phyloP scores from a whole-genome alignment of 352 stramenopile genomes.

The Phytophthora fragariaefolia region DNA sequence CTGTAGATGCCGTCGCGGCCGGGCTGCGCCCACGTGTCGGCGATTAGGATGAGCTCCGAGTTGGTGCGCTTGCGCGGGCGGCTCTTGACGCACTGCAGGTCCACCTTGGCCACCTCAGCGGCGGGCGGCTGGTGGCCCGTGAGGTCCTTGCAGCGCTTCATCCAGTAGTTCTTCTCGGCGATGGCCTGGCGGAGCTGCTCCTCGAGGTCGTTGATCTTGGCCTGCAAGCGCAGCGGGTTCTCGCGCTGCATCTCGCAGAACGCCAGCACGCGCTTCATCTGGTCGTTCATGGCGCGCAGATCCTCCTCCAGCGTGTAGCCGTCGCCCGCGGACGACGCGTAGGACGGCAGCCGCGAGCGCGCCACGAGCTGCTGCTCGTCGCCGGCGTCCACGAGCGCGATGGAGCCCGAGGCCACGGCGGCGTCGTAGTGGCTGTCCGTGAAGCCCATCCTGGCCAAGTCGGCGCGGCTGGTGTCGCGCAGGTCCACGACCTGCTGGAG shows the following conservation, averaged over 20 bases:
- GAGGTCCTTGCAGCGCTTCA: constrained; percentile 85
- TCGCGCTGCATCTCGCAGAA: constrained; percentile 81
- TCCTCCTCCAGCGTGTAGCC: constrained; percentile 76
- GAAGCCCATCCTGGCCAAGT: constrained; percentile 36
- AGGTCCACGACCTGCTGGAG: constrained; percentile 32
- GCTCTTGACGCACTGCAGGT: constrained; percentile 60
- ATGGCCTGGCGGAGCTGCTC: constrained; percentile 79
- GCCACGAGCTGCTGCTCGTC: constrained; percentile 26
- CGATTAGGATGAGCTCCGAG: constrained; percentile 85
- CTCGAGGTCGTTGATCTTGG: constrained; percentile 82
- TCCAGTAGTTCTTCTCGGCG: constrained; percentile 91
- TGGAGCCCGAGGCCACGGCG: constrained; percentile 27
- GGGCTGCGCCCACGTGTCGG: constrained; percentile 76
- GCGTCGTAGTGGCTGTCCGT: constrained; percentile 30
- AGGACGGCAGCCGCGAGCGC: constrained; percentile 45
- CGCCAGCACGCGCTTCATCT: constrained; percentile 82
- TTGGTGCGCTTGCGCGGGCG: constrained; percentile 74
- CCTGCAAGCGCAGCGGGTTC: constrained; percentile 74
- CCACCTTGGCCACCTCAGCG: constrained; percentile 35
- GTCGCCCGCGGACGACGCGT: constrained; percentile 46
- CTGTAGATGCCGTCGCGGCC: constrained; percentile 75
- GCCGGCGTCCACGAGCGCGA: constrained; percentile 27
- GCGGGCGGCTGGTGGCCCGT: constrained; percentile 49
- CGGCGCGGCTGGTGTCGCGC: constrained; percentile 24
- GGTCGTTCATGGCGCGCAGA: constrained; percentile 76